Conservation (phyloP, 768 basidiomycete genomes). For the Tricholoma terreum region DNA sequence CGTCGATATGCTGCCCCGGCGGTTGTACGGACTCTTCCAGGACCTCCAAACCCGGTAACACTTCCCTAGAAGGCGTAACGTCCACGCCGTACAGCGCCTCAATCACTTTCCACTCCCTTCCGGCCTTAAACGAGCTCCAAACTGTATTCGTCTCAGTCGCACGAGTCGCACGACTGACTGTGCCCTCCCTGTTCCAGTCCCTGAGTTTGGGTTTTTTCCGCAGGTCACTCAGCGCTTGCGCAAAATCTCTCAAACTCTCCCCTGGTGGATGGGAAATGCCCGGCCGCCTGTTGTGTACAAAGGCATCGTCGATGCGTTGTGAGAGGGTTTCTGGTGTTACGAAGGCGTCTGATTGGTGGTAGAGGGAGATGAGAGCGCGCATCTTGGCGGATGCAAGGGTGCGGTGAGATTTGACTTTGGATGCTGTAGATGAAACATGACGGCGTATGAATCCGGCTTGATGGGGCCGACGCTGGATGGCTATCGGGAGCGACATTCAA, state of each 20-base stretch:
- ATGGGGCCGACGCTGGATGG: conserved; percentile 12
- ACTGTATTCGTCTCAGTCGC: neutral
- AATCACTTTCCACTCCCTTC: conserved; percentile 43
- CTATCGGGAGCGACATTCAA: conserved; percentile 11
- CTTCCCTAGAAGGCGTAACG: conserved; percentile 12
- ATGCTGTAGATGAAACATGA: conserved; percentile 19
- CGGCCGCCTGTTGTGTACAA: conserved; percentile 25
- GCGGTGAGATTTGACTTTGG: conserved; percentile 23
- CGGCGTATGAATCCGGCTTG: conserved; percentile 9
- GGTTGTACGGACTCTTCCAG: conserved; percentile 35
- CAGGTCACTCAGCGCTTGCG: conserved; percentile 17
- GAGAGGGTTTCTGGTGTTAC: conserved; percentile 70
- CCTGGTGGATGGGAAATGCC: neutral
- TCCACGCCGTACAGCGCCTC: conserved; percentile 55
- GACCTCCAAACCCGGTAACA: conserved; percentile 46
- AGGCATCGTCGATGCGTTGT: conserved; percentile 61
- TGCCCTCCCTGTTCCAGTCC: conserved; percentile 32
- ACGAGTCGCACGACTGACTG: no score
- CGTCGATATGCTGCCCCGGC: neutral
- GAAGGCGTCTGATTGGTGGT: conserved; percentile 72
- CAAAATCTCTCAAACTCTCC: conserved; percentile 16
- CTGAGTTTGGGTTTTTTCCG: conserved; percentile 34
- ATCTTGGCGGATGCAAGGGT: conserved; percentile 56
- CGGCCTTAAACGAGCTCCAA: conserved; percentile 27
- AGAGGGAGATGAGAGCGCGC: conserved; percentile 73